Percentiles rank a stretch among this genome's conserved stretches.
These are phyloP conservation scores for Pelargonium australe DNA, from an alignment of 441 rosid species.

Conservation along the genomic window DNA sequence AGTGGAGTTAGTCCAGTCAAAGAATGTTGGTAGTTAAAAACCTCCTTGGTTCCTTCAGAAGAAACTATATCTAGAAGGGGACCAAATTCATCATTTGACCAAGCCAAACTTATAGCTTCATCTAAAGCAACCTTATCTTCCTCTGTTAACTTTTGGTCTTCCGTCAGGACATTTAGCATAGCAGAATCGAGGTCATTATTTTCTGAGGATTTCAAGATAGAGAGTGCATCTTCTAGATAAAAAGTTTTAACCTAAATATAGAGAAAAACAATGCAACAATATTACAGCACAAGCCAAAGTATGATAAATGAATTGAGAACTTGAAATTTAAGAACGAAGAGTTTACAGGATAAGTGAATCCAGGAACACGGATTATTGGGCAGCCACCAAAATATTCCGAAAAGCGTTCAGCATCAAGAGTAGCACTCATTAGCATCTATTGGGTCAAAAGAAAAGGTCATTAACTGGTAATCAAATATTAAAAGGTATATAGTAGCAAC, in stretches of 20 bases:
- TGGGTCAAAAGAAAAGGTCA: conserved; percentile 2
- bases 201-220: conserved; percentile 54
- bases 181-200: conserved; percentile 51
- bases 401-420: conserved; percentile 89
- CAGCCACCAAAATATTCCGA: conserved; percentile 95
- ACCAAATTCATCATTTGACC: conserved; percentile 80
- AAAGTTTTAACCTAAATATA: conserved; percentile 62
- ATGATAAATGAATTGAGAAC: conserved; percentile 4
- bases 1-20: conserved; percentile 63
- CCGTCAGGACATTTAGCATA: conserved; percentile 26
- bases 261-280: conserved; percentile 15
- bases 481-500: conserved; percentile 4
- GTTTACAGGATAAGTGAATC: conserved; percentile 86
- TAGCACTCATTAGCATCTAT: conserved; percentile 97
- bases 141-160: conserved; percentile 44
- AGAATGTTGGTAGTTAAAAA: conserved; percentile 73
- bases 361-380: conserved; percentile 82
- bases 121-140: conserved; percentile 71
- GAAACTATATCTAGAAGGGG: conserved; percentile 67
- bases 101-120: conserved; percentile 78
- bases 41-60: conserved; percentile 44
- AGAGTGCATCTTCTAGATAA: conserved; percentile 78
- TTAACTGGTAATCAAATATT: neutral
- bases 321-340: conserved; percentile 16
- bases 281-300: conserved; percentile 17